Evolutionary conservation across 768 basidiomycete species (phyloP), one percentile per base, ranked within the genome.

Genomic region (Psilocybe cyanescens): DNA sequence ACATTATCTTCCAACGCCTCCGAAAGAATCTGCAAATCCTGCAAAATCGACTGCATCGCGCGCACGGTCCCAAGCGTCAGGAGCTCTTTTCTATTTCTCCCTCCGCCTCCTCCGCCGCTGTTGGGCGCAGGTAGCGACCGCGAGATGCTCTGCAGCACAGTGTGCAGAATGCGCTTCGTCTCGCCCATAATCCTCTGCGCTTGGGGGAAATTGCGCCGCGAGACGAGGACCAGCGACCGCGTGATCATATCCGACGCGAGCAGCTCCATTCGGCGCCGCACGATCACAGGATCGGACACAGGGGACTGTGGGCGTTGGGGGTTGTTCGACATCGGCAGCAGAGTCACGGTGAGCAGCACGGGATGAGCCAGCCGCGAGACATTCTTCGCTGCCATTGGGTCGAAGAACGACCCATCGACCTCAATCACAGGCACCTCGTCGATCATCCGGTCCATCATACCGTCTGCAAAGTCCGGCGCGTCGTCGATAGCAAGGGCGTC

Each of bases 221-320:
- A 92, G 55, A 97, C 95, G 48, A 99, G 84, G 31, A 99, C 91
- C 31, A 99, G 83, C 16, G 91, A 90, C 9, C 97, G 88, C 2
- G 95, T 95, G 72, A 99, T 95, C 95, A 99, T 99, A 75, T 99
- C 97, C 29, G 91, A 92, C 28, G 95, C 92, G 41, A 99, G 85
- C 3, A 99, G 85, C 79, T 99, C 97, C 95, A 99, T 97, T 24
- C 97, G 81, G 41, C 97, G 83, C 29, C 97, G 88, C 29, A 97
- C 92, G 67, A 99, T 95, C 55, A 91, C 87, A 0, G 95, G 90
- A 70, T 97, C 94, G 0, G 92, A 92, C 3, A 77, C 77, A 4
- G 78, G 73, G 37, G 83, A 77, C 1, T 80, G 80, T 31, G 84
- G 79, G 51, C 81, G 77, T 11, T 72, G 69, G 16, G 71, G 55